Base-by-base conservation (phyloP, 441 rosid species). In the Capsella rubella region DNA sequence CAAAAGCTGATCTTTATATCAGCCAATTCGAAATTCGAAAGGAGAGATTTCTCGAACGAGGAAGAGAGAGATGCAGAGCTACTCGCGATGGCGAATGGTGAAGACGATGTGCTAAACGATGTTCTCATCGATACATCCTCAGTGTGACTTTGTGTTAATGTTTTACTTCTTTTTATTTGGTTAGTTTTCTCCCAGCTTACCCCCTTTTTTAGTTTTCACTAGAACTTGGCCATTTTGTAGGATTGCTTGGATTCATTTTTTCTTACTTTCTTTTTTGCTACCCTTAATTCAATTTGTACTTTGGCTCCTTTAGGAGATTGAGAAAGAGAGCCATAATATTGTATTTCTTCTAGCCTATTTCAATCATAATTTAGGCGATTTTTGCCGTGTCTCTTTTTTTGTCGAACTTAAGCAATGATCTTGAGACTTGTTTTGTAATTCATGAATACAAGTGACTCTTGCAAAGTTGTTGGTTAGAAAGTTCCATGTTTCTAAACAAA, bases 21-120 rank as follows among this genome's bases (percentile, higher is more conserved):
- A 8, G 99, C 99, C 5, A 90, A 93, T 51, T 87, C 93, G 42
- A 93, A 90, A 79, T 87, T 91, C 49, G 95, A 88, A 74, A 84
- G 90, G 71, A 82, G 92, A 64, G 96, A 93, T 62, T 87, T 89
- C 75, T 83, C 90, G 3, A 86, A 86, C 32, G 92, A 91, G 25
- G 98, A 92, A 74, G 93, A 89, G 51, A 89, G 88, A 83, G 98
- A 95, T 72, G 95, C 92, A 0, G 93, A 89, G 79, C 86, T 92
- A 18, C 89, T 95, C 8, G 90, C 92, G 12, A 45, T 84, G 84
- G 93, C 87, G 49, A 91, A 85, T 16, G 92, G 96, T 71, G 99
- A 92, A 83, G 97, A 89, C 75, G 89, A 90, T 78, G 89, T 87
- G 86, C 87, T 95, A 37, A 90, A 90, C 51, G 95, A 89, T 74